These are phyloP conservation scores for Scedosporium dehoogii DNA, from an alignment of 2,329 filamentous ascomycete genomes.

Conservation along the genomic window DNA sequence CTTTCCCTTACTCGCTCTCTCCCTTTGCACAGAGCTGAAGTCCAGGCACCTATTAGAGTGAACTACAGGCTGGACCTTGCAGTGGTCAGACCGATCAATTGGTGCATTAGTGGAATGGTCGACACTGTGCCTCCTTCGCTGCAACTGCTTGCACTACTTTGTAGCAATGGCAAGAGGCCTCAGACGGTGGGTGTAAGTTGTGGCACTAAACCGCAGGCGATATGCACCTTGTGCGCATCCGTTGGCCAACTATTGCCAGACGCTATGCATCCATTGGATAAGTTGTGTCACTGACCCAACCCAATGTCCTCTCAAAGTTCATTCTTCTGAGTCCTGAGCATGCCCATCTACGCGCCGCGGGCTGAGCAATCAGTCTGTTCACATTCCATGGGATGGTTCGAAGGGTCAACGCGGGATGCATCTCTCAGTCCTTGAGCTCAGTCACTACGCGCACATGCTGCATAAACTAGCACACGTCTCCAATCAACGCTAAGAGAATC, in stretches of 20 bases:
- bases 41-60: not conserved
- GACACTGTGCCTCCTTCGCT: not conserved
- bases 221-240: slow-evolving; percentile 1
- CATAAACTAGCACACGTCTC: not conserved
- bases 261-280: slow-evolving; percentile 1
- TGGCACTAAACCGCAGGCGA: slow-evolving; percentile 1
- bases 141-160: not conserved
- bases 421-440: not conserved
- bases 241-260: not conserved
- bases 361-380: not conserved
- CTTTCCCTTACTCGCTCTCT: not conserved
- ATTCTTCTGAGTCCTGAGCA: not conserved
- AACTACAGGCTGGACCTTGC: not conserved
- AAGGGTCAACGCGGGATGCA: not conserved
- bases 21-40: not conserved
- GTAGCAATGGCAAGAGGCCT: not conserved
- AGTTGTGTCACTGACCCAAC: not conserved
- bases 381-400: not conserved
- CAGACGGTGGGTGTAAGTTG: not conserved
- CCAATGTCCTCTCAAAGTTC: not conserved
- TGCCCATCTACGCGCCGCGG: not conserved
- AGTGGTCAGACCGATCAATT: too few species aligned
- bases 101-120: not conserved
- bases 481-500: not conserved
- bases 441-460: not conserved